Percentiles rank a stretch among this genome's conserved stretches.
phyloP scores from a whole-genome alignment of 257 asterid species.

The Scutellaria baicalensis region DNA sequence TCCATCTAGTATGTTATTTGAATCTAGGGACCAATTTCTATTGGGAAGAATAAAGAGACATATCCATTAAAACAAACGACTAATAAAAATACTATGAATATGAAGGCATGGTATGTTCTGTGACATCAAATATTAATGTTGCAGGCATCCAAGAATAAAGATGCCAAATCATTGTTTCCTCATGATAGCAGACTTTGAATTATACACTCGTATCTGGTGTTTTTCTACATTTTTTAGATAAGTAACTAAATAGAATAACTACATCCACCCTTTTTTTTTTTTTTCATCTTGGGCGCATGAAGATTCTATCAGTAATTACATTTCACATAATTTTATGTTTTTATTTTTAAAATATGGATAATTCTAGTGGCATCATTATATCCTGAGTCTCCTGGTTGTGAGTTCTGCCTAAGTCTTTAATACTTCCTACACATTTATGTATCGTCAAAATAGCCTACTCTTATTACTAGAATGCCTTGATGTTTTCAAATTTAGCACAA shows the following conservation, averaged over 20 bases:
- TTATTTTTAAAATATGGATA: background rate
- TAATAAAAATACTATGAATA: background rate
- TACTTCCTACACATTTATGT: background rate
- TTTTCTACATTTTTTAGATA: background rate
- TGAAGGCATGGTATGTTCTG: background rate
- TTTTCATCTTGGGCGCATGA: background rate
- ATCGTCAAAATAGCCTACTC: background rate
- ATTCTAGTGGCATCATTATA: background rate
- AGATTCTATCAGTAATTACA: background rate
- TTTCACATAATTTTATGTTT: background rate
- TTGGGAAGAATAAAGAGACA: background rate
- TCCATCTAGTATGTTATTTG: slow-evolving; percentile 72
- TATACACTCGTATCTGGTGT: background rate
- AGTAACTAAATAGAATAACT: background rate
- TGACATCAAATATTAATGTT: background rate
- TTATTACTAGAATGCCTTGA: background rate
- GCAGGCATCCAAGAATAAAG: background rate
- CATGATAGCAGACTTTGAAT: background rate
- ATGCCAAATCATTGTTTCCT: background rate
- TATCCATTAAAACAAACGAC: background rate
- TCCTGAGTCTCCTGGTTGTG: background rate
- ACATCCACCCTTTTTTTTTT: background rate
- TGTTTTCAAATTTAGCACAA: background rate
- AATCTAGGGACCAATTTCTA: background rate
- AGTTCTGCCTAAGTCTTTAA: background rate